Base-by-base conservation (phyloP, 2,329 filamentous ascomycete genomes). In the Xylariomycetidae sp. region DNA sequence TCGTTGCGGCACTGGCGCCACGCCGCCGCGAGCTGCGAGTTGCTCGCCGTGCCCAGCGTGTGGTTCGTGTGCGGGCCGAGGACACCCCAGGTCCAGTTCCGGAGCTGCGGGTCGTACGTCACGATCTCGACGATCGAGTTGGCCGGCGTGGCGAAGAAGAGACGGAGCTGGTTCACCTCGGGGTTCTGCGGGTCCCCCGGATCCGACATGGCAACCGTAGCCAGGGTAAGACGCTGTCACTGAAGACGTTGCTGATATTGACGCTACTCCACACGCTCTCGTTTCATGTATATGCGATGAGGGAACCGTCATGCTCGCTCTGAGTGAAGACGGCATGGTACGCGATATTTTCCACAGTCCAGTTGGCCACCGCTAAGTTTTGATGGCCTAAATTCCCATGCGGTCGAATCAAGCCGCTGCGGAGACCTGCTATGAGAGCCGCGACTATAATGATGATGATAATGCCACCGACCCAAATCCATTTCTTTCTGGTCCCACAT, bases 11-110 rank as follows among this genome's bases (percentile, higher is more conserved):
- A 34, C 25, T 25, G 32, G 8, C 25, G 25, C 32, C 32, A 34
- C 6, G 32, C 22, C 15, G 32, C 25, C 16, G 32, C 32, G 6
- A 34, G n/a, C 26, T 34, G 32, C 13, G 32, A 34, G 3, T 12
- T 6, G 15, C 11, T 25, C 12, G 12, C 32, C 4, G 17, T 29
- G 25, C 6, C 15, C 2, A 34, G 32, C 3, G 4, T 34, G 17
- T 28, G 25, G 32, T 34, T 28, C 25, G 12, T 28, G 26, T 34
- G 26, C 14, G 32, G 32, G 15, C 32, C 32, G 13, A 34, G 7
- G 14, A 28, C 10, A n/a, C 32, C 32, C 32, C 26, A 29, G 14
- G n/a, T 20, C 32, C 32, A 34, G 7, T 34, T 17, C 12, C 9
- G 12, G 3, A 34, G 16, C 12, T 12, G 5, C 3, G 25, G 13